phyloP scores from a whole-genome alignment of 768 basidiomycete genomes.

The Podaxis sp. region DNA sequence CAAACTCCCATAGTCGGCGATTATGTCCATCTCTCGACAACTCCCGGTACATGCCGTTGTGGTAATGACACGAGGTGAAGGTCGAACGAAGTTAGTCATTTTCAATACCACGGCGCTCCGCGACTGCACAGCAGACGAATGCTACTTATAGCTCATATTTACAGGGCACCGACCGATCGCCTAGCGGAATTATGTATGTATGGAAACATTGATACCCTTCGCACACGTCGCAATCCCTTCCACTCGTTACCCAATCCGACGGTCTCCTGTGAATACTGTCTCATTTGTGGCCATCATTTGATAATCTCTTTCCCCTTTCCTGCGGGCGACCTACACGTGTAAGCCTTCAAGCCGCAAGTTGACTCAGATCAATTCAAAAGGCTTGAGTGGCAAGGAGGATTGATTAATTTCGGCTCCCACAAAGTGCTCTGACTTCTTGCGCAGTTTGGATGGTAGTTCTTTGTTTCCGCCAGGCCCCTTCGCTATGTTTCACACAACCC shows the following conservation, averaged over 20 bases:
- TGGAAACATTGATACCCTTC: not conserved
- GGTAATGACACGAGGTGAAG: constrained; percentile 7
- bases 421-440: constrained; percentile 1
- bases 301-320: constrained; percentile 7
- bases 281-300: constrained; percentile 20
- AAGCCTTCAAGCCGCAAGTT: not conserved
- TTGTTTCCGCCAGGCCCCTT: not conserved
- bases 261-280: constrained; percentile 13
- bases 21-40: not conserved
- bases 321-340: constrained; percentile 5
- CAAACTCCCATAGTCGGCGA: not conserved
- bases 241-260: constrained; percentile 13
- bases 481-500: not conserved
- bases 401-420: constrained; percentile 10
- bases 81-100: not conserved
- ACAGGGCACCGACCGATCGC: not conserved
- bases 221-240: not conserved
- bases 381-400: not conserved
- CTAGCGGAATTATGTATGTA: not conserved
- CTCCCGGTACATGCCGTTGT: constrained; percentile 4
- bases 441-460: not conserved
- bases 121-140: not conserved
- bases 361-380: constrained; percentile 8
- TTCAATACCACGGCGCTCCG: constrained; percentile 11
- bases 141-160: constrained; percentile 4